Conservation (phyloP, 306 rosid species). For the Leucaena leucocephala region DNA sequence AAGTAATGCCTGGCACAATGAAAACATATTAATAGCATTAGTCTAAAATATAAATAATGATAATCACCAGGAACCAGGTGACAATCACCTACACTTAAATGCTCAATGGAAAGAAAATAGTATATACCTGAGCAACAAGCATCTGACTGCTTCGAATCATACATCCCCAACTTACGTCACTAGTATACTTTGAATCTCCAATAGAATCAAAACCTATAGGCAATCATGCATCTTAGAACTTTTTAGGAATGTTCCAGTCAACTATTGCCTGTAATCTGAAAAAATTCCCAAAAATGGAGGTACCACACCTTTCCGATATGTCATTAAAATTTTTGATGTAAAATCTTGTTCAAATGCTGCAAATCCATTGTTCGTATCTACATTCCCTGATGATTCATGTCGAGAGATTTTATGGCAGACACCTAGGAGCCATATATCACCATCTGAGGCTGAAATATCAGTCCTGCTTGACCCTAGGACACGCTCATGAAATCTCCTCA, state of each 20-base stretch:
- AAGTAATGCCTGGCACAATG: conserved; percentile 71
- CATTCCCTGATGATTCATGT: conserved; percentile 57
- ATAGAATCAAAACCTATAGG: conserved; percentile 76
- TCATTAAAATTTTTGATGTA: conserved; percentile 76
- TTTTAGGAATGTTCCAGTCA: conserved; percentile 22
- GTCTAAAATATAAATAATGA: conserved; percentile 19
- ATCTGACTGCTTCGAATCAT: conserved; percentile 98
- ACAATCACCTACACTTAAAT: conserved; percentile 17
- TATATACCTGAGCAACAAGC: conserved; percentile 92
- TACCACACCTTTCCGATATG: conserved; percentile 85
- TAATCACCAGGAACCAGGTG: conserved; percentile 14
- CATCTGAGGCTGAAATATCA: conserved; percentile 68
- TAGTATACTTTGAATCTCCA: conserved; percentile 80
- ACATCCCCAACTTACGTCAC: conserved; percentile 97
- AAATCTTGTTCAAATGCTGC: conserved; percentile 75
- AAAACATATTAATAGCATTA: conserved; percentile 23
- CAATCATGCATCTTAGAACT: conserved; percentile 22
- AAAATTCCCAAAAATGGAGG: conserved; percentile 23
- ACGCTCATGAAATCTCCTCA: conserved; percentile 89
- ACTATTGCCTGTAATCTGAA: conserved; percentile 17
- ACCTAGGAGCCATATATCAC: conserved; percentile 96
- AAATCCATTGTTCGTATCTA: conserved; percentile 48
- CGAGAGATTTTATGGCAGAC: conserved; percentile 66
- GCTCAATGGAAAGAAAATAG: conserved; percentile 20
- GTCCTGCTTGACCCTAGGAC: conserved; percentile 71